A percentile compares a stretch with the other conserved stretches of the same genome.
phyloP scores from a whole-genome alignment of 495 filamentous ascomycete species.

The Sporormia fimetaria region DNA sequence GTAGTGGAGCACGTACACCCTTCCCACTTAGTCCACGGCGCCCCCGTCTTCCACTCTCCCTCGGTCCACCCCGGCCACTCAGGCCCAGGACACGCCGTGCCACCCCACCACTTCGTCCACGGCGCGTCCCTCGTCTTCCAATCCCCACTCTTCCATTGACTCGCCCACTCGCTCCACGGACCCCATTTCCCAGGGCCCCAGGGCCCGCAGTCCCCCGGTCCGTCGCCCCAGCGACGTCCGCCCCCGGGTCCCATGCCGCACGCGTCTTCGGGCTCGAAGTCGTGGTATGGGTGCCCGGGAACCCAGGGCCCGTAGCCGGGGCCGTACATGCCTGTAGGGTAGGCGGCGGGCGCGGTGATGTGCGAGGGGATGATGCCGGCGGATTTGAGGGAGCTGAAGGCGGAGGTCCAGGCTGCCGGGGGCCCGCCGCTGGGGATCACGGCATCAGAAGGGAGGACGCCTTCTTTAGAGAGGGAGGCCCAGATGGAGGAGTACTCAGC shows the following conservation, averaged over 20 bases:
- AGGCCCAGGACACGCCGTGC: conserved; percentile 22
- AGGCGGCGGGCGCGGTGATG: conserved; percentile 1
- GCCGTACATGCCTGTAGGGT: conserved; percentile 1
- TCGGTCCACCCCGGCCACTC: conserved; percentile 31
- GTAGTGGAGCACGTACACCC: conserved; percentile 28
- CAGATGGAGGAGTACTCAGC: background rate
- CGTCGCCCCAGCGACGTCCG: conserved; percentile 5
- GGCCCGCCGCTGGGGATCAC: conserved; percentile 1
- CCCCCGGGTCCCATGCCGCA: conserved; percentile 5
- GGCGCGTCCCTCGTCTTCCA: conserved; percentile 21
- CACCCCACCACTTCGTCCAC: conserved; percentile 32
- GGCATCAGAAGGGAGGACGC: conserved; percentile 8
- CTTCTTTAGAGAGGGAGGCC: conserved; percentile 2
- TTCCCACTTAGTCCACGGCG: conserved; percentile 30
- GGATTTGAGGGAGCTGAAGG: conserved; percentile 8
- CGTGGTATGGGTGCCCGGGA: background rate
- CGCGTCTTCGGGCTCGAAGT: background rate
- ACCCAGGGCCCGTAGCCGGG: conserved; percentile 15
- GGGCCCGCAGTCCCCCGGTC: conserved; percentile 6
- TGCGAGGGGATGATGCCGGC: conserved; percentile 2
- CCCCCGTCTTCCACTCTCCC: conserved; percentile 24
- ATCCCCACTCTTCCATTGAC: conserved; percentile 17
- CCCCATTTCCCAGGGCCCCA: conserved; percentile 21
- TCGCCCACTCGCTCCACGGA: conserved; percentile 19
- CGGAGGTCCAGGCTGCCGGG: conserved; percentile 4